These are phyloP conservation scores for Lichtheimia hyalospora DNA, from an alignment of 371 early-diverging fungal genomes.

Conservation along the genomic window DNA sequence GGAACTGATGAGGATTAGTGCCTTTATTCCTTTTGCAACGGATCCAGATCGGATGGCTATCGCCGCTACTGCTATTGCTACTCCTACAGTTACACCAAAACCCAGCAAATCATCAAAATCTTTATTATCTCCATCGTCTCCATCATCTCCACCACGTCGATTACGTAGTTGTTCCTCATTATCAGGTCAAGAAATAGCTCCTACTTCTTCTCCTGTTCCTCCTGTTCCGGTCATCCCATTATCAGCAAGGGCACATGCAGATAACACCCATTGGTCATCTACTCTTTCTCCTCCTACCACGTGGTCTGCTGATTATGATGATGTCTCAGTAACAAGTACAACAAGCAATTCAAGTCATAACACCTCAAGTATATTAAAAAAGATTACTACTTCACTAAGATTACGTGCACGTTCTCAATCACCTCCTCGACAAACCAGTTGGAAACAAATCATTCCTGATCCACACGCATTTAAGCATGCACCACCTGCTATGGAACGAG, in stretches of 20 bases:
- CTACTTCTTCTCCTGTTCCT: not conserved
- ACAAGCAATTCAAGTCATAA: not conserved
- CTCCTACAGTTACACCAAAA: not conserved
- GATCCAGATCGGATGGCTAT: slow-evolving; percentile 20
- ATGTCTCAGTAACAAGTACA: slow-evolving; percentile 3
- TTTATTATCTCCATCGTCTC: not conserved
- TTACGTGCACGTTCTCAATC: slow-evolving; percentile 22
- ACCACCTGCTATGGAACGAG: slow-evolving; percentile 19
- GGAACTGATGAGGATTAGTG: slow-evolving; percentile 37
- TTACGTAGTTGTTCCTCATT: not conserved
- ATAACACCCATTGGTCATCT: too few relatives aligned
- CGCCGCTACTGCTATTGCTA: not conserved
- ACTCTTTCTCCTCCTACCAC: slow-evolving; percentile 8
- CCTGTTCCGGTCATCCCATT: not conserved
- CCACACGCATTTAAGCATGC: slow-evolving; percentile 11
- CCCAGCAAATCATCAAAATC: slow-evolving; percentile 1
- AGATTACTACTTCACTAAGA: slow-evolving; percentile 17
- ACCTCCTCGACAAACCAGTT: slow-evolving; percentile 18
- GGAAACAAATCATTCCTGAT: slow-evolving; percentile 28
- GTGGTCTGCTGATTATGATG: slow-evolving; percentile 2
- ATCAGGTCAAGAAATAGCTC: not conserved
- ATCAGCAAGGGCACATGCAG: not conserved
- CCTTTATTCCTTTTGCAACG: slow-evolving; percentile 42
- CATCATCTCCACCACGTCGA: not conserved
- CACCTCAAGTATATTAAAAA: slow-evolving; percentile 6